Evolutionary conservation across 345 rosid genomes (phyloP).

Genomic region (thale cress (Arabidopsis thaliana)): TAIR10.1 NC_003070.9:21570001-21570500

Average conservation of each 20-base stretch:
- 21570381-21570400: constrained; percentile 89
- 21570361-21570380: constrained; percentile 84
- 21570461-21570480: constrained; percentile 29
- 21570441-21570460: constrained; percentile 31
- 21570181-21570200: constrained; percentile 82
- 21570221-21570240: constrained; percentile 61
- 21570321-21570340: constrained; percentile 86
- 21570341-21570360: constrained; percentile 93
- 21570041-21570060: constrained; percentile 68
- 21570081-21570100: constrained; percentile 77
- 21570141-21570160: constrained; percentile 96
- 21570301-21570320: constrained; percentile 94
- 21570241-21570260: constrained; percentile 93
- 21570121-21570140: constrained; percentile 88
- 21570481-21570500: neutral
- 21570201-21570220: constrained; percentile 58
- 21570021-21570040: constrained; percentile 84
- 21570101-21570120: constrained; percentile 92
- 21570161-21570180: constrained; percentile 93
- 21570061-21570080: constrained; percentile 71
- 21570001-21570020: constrained; percentile 86
- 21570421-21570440: constrained; percentile 75
- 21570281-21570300: constrained; percentile 89
- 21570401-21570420: constrained; percentile 83
- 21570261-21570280: constrained; percentile 91